Conservation (phyloP, 1,284 basidiomycete species). For the Apiotrichum veenhuisii region DNA sequence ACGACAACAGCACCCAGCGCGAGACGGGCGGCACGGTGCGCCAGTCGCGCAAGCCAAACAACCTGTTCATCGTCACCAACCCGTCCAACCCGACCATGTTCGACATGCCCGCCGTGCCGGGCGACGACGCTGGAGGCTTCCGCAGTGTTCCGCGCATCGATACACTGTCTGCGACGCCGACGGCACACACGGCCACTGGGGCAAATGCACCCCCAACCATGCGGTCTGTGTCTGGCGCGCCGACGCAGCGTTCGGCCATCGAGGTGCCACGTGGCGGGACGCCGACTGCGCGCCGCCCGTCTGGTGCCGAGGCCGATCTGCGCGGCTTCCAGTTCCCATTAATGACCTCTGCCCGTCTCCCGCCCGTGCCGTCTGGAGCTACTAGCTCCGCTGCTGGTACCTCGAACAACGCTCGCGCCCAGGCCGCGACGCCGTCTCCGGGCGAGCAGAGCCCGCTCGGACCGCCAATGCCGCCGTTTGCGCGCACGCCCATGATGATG, state of each 20-base stretch:
- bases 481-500: constrained; percentile 39
- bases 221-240: constrained; percentile 9
- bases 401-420: constrained; percentile 8
- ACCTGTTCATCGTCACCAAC: constrained; percentile 22
- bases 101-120: neutral
- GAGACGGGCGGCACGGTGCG: constrained; percentile 12
- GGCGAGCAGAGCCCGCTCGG: constrained; percentile 9
- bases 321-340: constrained; percentile 46
- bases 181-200: constrained; percentile 15
- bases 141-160: constrained; percentile 18
- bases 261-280: constrained; percentile 10
- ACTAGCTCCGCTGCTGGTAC: neutral
- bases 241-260: constrained; percentile 15
- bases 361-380: neutral
- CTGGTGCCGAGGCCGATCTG: constrained; percentile 35
- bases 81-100: constrained; percentile 14
- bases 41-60: constrained; percentile 17
- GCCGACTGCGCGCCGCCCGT: constrained; percentile 20
- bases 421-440: constrained; percentile 22
- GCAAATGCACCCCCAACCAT: constrained; percentile 14
- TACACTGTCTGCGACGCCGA: constrained; percentile 30
- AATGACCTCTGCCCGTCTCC: constrained; percentile 21
- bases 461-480: constrained; percentile 15
- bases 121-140: neutral
- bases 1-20: too few relatives aligned